Percentiles rank a stretch among this genome's conserved stretches.
phyloP scores from a whole-genome alignment of 139 green algal species.

The Raphidocelis subcapitata region DNA sequence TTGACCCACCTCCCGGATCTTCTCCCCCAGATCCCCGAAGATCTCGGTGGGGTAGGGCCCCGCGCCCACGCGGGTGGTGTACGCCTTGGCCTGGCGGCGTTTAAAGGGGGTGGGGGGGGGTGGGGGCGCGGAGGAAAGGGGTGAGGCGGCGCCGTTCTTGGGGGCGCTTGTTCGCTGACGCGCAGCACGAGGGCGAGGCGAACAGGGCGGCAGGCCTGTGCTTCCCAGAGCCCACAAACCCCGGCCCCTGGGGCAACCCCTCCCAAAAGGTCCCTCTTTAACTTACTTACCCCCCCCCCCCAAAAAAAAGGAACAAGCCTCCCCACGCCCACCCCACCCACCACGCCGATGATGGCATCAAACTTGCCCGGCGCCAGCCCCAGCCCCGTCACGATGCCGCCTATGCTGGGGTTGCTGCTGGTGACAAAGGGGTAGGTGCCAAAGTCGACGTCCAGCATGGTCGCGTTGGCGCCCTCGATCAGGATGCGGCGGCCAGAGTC shows the following conservation, averaged over 20 bases:
- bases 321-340: slow-evolving; percentile 32
- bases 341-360: slow-evolving; percentile 91
- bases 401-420: slow-evolving; percentile 95
- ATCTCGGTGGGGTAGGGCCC: slow-evolving; percentile 98
- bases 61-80: slow-evolving; percentile 96
- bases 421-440: slow-evolving; percentile 99
- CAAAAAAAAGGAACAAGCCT: no score
- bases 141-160: no score
- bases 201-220: no score
- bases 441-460: slow-evolving; percentile 99
- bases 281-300: no score
- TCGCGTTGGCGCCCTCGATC: slow-evolving; percentile 98
- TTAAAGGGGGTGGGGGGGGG: no score
- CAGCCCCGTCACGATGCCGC: slow-evolving; percentile 91
- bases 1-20: slow-evolving; percentile 75
- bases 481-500: slow-evolving; percentile 84
- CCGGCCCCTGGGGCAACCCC: no score
- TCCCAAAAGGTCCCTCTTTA: no score
- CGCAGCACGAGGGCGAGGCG: no score
- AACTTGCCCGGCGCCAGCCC: slow-evolving; percentile 91
- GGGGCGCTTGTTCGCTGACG: no score
- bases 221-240: no score
- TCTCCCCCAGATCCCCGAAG: slow-evolving; percentile 81
- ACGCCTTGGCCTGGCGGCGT: slow-evolving; percentile 96
- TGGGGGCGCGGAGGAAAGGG: no score